Conservation (phyloP, 352 stramenopile species). For the Peronospora farinosa region DNA sequence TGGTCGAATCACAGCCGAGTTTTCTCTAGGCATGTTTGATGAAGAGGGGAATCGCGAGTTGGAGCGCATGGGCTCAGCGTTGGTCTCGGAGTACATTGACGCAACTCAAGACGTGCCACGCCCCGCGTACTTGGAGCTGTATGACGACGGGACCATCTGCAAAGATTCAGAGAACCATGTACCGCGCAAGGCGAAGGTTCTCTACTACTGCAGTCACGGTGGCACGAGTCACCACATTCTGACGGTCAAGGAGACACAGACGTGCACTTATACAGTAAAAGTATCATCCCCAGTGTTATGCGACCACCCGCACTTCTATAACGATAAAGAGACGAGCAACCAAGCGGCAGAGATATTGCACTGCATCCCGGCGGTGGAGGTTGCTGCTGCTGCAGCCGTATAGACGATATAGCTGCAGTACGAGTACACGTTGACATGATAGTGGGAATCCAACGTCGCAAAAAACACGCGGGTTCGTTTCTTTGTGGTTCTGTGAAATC, state of each 20-base stretch:
- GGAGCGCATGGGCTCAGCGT: conserved; percentile 30
- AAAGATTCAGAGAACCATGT: conserved; percentile 60
- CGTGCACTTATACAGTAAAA: conserved; percentile 78
- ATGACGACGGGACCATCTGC: conserved; percentile 62
- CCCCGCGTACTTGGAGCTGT: conserved; percentile 65
- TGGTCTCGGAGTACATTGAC: conserved; percentile 74
- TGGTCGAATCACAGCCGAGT: conserved; percentile 58
- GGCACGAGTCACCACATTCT: conserved; percentile 65
- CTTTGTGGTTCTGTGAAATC: too few species aligned
- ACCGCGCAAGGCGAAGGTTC: conserved; percentile 56
- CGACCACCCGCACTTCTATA: conserved; percentile 78
- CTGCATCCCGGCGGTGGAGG: conserved; percentile 42
- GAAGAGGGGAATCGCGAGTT: conserved; percentile 45
- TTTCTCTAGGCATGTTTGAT: conserved; percentile 57
- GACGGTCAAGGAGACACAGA: conserved; percentile 74
- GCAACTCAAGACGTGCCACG: conserved; percentile 65
- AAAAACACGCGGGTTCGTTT: too few species aligned
- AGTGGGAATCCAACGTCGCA: too few species aligned
- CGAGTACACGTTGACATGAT: too few species aligned
- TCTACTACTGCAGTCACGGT: conserved; percentile 72
- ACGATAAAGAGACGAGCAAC: conserved; percentile 52
- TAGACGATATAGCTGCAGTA: conserved; percentile 2
- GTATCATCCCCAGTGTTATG: conserved; percentile 68
- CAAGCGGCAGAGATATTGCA: conserved; percentile 56
- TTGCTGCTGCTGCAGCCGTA: not conserved